phyloP scores from a whole-genome alignment of 1,139 yeast species.

The Diutina siamensis region DNA sequence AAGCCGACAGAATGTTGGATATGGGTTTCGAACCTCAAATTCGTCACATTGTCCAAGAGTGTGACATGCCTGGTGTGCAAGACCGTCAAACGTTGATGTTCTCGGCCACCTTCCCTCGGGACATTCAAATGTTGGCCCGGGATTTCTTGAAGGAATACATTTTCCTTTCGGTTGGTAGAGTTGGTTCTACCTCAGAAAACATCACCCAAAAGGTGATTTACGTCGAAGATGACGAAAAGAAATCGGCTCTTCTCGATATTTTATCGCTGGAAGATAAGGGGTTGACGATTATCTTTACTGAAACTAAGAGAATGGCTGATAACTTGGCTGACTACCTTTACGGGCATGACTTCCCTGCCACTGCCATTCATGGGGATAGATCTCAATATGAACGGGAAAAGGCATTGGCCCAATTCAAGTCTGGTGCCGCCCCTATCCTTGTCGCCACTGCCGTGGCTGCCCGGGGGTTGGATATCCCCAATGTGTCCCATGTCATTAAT shows the following conservation, averaged over 20 bases:
- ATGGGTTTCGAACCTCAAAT: conserved; percentile 99
- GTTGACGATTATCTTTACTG: conserved; percentile 88
- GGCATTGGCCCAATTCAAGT: conserved; percentile 81
- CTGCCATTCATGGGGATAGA: conserved; percentile 98
- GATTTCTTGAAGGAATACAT: conserved; percentile 94
- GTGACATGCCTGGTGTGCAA: conserved; percentile 38
- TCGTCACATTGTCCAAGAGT: conserved; percentile 90
- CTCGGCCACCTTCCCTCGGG: conserved; percentile 97
- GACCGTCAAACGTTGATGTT: conserved; percentile 96
- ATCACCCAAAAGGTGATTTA: conserved; percentile 88
- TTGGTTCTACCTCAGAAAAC: conserved; percentile 87
- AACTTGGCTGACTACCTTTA: conserved; percentile 85
- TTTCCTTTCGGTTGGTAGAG: conserved; percentile 57
- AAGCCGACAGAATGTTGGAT: conserved; percentile 99
- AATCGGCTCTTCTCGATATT: conserved; percentile 81
- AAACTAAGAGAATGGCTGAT: conserved; percentile 98
- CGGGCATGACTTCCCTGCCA: conserved; percentile 86
- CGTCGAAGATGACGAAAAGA: conserved; percentile 94
- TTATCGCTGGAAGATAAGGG: conserved; percentile 65
- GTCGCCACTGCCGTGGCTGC: conserved; percentile 99
- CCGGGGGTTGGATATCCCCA: conserved; percentile 98
- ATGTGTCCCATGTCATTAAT: conserved; percentile 94
- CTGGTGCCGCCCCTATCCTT: conserved; percentile 80
- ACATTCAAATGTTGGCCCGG: conserved; percentile 92
- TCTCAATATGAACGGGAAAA: conserved; percentile 96